Conservation (phyloP, 2,329 filamentous ascomycete species). For the Pseudocercospora pini-densiflorae region DNA sequence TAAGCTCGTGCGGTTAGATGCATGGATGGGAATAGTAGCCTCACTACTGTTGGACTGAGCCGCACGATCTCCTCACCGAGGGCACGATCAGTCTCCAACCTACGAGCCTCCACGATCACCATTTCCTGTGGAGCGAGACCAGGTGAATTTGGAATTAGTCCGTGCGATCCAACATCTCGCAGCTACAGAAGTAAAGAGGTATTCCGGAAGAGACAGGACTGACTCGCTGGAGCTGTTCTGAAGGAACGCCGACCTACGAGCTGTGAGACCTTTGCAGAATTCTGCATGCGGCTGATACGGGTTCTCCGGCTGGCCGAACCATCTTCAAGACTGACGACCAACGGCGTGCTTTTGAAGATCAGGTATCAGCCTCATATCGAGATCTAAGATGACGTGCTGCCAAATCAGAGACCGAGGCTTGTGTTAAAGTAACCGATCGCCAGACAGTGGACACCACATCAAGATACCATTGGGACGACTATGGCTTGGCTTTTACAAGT, state of each 20-base stretch:
- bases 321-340: background rate
- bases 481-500: background rate
- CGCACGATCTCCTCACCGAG: background rate
- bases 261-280: background rate
- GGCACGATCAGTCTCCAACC: background rate
- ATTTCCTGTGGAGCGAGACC: background rate
- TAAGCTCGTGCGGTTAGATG: background rate
- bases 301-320: background rate
- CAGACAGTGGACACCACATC: background rate
- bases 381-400: constrained; percentile 4
- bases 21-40: background rate
- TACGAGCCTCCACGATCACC: background rate
- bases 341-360: background rate
- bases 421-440: background rate
- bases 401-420: background rate
- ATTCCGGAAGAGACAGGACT: background rate
- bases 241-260: background rate
- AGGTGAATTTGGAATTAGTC: constrained; percentile 1
- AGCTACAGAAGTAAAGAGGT: background rate
- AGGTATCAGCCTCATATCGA: constrained; percentile 7
- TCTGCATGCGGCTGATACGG: background rate
- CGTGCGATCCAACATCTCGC: background rate
- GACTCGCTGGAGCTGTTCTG: background rate
- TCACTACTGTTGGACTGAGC: background rate
- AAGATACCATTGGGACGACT: background rate